Percentiles rank a stretch among this genome's conserved stretches.
These are phyloP conservation scores for Myochromella boudieri DNA, from an alignment of 768 basidiomycete genomes.

Conservation along the genomic window DNA sequence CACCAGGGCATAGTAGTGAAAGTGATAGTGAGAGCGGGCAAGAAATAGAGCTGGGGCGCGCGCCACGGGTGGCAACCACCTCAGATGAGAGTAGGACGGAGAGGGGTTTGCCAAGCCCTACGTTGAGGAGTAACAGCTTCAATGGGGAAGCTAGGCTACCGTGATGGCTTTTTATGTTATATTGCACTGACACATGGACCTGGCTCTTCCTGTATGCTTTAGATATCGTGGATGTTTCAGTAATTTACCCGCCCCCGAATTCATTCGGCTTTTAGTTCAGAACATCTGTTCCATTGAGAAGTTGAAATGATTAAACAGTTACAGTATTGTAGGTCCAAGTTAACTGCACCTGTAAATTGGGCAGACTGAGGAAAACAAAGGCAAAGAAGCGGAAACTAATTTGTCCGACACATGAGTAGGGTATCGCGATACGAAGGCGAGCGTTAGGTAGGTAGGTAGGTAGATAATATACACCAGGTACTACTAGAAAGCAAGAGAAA, in stretches of 20 bases:
- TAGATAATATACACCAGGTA: constrained; percentile 10
- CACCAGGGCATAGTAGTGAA: constrained; percentile 38
- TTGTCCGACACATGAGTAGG: neutral
- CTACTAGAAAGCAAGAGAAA: neutral
- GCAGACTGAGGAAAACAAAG: neutral
- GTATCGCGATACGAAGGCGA: neutral
- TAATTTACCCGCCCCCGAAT: constrained; percentile 5
- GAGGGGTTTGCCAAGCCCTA: constrained; percentile 64
- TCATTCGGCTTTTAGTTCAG: neutral
- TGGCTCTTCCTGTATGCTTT: constrained; percentile 1
- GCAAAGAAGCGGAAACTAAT: neutral
- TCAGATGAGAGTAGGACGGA: constrained; percentile 57
- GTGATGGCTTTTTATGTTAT: constrained; percentile 12
- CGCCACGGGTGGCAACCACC: constrained; percentile 17
- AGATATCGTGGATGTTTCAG: constrained; percentile 7
- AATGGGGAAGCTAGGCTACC: constrained; percentile 20
- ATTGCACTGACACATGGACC: neutral
- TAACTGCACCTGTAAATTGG: neutral
- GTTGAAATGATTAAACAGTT: neutral
- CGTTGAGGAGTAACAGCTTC: constrained; percentile 41
- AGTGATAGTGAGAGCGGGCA: constrained; percentile 37
- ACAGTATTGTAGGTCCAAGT: neutral
- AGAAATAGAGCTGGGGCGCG: constrained; percentile 43
- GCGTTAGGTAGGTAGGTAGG: neutral
- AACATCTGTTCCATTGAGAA: neutral